These are phyloP conservation scores for Echria macrotheca DNA, from an alignment of 495 filamentous ascomycete species.

Conservation along the genomic window DNA sequence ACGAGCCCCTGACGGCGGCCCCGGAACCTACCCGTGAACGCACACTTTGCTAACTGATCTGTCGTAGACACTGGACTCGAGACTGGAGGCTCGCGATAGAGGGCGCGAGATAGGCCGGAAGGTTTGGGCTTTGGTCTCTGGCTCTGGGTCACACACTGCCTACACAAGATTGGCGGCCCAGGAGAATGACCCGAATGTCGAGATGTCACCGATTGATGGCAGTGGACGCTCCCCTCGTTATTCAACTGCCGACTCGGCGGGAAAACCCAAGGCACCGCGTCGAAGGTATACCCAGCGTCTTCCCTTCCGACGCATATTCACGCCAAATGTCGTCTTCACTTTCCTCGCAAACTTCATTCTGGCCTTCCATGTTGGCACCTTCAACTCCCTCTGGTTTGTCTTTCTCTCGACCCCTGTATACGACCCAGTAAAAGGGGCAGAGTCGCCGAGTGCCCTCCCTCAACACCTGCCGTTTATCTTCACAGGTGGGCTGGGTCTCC, in stretches of 20 bases:
- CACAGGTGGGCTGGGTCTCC: conserved; percentile 74
- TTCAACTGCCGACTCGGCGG: conserved; percentile 1
- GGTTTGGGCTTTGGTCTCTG: conserved; percentile 18
- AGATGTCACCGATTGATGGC: conserved; percentile 23
- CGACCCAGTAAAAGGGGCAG: conserved; percentile 36
- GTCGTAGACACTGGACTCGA: conserved; percentile 46
- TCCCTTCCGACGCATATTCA: conserved; percentile 73
- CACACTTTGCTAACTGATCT: conserved; percentile 16
- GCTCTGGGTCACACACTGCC: not conserved
- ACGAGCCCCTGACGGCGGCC: too few relatives aligned
- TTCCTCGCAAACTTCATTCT: conserved; percentile 64
- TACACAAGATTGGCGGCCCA: conserved; percentile 18
- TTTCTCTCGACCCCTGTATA: conserved; percentile 78
- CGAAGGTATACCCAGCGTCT: conserved; percentile 41
- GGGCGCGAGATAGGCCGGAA: conserved; percentile 38
- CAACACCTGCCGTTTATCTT: conserved; percentile 63
- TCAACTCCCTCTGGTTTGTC: conserved; percentile 78
- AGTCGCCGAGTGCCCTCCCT: conserved; percentile 21
- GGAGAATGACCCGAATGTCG: conserved; percentile 15
- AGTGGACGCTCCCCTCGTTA: conserved; percentile 2
- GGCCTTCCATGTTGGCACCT: conserved; percentile 73
- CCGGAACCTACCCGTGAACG: too few relatives aligned
- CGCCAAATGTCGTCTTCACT: conserved; percentile 62
- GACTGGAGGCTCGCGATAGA: conserved; percentile 42
- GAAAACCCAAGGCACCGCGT: conserved; percentile 10